Evolutionary conservation across 2,329 filamentous ascomycete species (phyloP).

Genomic region (Phymatotrichopsis omnivora): DNA sequence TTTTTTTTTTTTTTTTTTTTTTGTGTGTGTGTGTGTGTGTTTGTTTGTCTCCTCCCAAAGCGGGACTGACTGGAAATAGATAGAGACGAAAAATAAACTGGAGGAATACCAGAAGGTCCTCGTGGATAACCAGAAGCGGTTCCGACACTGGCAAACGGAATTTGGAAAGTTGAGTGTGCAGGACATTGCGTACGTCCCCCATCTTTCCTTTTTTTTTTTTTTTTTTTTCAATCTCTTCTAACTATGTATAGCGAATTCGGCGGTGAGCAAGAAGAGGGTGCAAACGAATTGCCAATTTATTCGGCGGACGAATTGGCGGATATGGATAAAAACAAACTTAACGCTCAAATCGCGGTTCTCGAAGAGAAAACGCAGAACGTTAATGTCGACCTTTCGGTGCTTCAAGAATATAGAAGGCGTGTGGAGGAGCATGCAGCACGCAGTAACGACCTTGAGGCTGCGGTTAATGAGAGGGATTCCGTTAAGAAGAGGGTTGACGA

Average conservation of each 20-base stretch:
- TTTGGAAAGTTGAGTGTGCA: slow-evolving; percentile 72
- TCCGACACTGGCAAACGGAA: slow-evolving; percentile 83
- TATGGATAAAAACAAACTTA: slow-evolving; percentile 53
- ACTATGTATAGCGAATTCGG: not conserved
- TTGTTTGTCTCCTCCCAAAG: too few relatives aligned
- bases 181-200: slow-evolving; percentile 52
- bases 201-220: slow-evolving; percentile 4
- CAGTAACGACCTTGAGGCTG: slow-evolving; percentile 71
- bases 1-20: too few relatives aligned
- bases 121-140: slow-evolving; percentile 71
- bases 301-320: slow-evolving; percentile 59
- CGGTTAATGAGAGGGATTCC: slow-evolving; percentile 66
- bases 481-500: slow-evolving; percentile 92
- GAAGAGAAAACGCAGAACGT: slow-evolving; percentile 72
- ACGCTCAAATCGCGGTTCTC: slow-evolving; percentile 51
- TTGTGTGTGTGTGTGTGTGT: too few relatives aligned
- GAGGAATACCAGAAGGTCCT: slow-evolving; percentile 92
- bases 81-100: slow-evolving; percentile 97
- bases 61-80: too few relatives aligned
- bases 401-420: slow-evolving; percentile 77
- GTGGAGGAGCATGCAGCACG: slow-evolving; percentile 73
- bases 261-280: slow-evolving; percentile 19
- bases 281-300: slow-evolving; percentile 59
- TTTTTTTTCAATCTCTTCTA: not conserved
- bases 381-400: slow-evolving; percentile 77